A percentile compares a stretch with the other conserved stretches of the same genome.
Evolutionary conservation across 106 monocot genomes (phyloP).

Genomic region (Acanthochlamys bracteata): DNA sequence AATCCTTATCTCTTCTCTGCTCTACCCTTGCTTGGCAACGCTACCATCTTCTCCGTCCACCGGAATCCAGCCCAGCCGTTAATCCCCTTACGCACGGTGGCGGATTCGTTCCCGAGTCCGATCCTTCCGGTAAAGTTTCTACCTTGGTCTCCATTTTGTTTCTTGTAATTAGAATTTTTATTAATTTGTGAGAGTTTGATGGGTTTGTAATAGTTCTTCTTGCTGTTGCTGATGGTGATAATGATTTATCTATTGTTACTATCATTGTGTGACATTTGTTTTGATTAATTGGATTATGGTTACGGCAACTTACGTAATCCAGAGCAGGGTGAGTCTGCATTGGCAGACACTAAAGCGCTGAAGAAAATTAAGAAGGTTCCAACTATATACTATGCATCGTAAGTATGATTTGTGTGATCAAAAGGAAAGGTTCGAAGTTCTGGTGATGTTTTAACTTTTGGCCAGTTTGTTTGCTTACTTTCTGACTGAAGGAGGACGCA

Average conservation of each 20-base stretch:
- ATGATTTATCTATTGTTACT: neutral
- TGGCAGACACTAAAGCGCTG: constrained; percentile 21
- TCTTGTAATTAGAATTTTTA: too few species aligned
- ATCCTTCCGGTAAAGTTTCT: constrained; percentile 16
- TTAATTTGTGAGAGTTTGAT: too few species aligned
- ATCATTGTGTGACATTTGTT: neutral
- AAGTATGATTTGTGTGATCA: constrained; percentile 17
- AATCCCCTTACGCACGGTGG: constrained; percentile 76
- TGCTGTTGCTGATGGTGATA: too few species aligned
- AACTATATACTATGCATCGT: constrained; percentile 90
- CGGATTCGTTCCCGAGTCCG: constrained; percentile 68
- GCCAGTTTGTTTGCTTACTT: neutral
- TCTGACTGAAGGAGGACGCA: constrained; percentile 77
- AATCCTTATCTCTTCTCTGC: constrained; percentile 96
- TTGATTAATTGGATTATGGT: neutral
- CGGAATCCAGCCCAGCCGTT: neutral
- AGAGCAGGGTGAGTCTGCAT: constrained; percentile 10
- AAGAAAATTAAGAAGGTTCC: constrained; percentile 34
- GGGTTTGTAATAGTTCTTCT: too few species aligned
- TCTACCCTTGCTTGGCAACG: constrained; percentile 89
- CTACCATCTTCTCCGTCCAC: constrained; percentile 15
- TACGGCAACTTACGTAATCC: constrained; percentile 12
- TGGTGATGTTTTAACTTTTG: constrained; percentile 3
- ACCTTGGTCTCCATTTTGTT: too few species aligned
- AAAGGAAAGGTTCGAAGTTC: neutral